Evolutionary conservation across 2,329 filamentous ascomycete genomes (phyloP), one percentile per base, ranked within the genome.

Genomic region (Diatrype stigma): DNA sequence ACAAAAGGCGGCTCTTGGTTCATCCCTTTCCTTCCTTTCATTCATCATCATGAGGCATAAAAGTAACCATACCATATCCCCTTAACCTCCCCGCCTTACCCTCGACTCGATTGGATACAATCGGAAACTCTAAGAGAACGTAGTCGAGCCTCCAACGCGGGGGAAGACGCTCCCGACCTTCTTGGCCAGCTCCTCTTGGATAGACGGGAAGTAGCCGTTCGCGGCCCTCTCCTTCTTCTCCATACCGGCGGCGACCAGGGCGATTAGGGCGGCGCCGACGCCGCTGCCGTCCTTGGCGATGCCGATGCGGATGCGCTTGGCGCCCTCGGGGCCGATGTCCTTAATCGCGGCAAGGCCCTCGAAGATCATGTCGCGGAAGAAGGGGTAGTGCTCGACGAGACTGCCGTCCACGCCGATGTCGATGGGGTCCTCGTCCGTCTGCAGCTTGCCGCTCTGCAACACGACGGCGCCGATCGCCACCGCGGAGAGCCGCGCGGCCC

Each of bases 281-380:
- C 90, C 94, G 57, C 89, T 94, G 45, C 94, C 94, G 67, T 99
- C 94, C 78, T 96, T 96, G 55, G 94, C 94, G 64, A 97, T 94
- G 21, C 93, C 94, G 63, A 99, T 96, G 51, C 90, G 81, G 58
- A 99, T 89, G 71, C 85, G 89, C 73, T 89, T 87, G 58, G 95
- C 91, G 11, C 92, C 91, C 51, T 80, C 75, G 44, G 77, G 73
- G 4, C 93, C 93, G 61, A 97, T 88, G 54, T 87, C 84, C 16
- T 90, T 80, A 48, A 96, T 84, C 50, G 82, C 84, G 46, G 84
- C 75, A 52, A 97, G 77, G 6, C 89, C 89, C 65, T 96, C 89
- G 55, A 92, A 82, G 56, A 97, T 87, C 75, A 94, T 88, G 51
- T 88, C 86, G 58, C 94, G 85, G 73, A 96, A 99, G 64, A 85